A percentile compares a stretch with the other conserved stretches of the same genome.
Conservation (phyloP, 2,329 filamentous ascomycete species). For the Aspergillus pseudoterreus region DNA sequence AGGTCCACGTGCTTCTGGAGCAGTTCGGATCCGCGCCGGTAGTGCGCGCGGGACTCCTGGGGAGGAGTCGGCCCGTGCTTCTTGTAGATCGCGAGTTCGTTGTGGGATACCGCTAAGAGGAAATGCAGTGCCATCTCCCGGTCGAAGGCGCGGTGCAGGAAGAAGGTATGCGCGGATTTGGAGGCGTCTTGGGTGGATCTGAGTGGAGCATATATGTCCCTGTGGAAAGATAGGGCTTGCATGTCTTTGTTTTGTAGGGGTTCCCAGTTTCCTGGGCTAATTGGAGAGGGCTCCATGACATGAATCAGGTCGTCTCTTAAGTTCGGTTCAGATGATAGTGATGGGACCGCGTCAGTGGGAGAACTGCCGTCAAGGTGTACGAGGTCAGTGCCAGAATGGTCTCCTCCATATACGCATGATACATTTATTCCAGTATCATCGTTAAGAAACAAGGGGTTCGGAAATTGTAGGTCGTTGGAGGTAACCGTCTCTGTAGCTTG, state of each 20-base stretch:
- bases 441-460: too few relatives aligned
- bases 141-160: conserved; percentile 1
- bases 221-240: conserved; percentile 8
- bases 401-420: too few relatives aligned
- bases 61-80: conserved; percentile 1
- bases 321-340: background rate
- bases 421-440: too few relatives aligned
- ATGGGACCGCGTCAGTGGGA: too few relatives aligned
- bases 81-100: conserved; percentile 8
- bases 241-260: conserved; percentile 4
- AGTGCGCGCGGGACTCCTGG: conserved; percentile 6
- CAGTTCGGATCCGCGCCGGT: conserved; percentile 5
- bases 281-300: background rate
- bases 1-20: background rate
- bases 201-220: conserved; percentile 5
- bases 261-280: background rate
- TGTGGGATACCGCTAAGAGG: conserved; percentile 10
- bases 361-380: too few relatives aligned
- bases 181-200: conserved; percentile 10
- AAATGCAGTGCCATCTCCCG: conserved; percentile 4
- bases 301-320: background rate
- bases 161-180: conserved; percentile 4
- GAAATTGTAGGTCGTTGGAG: too few relatives aligned
- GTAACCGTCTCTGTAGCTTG: too few relatives aligned
- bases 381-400: too few relatives aligned